Evolutionary conservation across 768 basidiomycete genomes (phyloP).

Genomic region (Rhizopogon roseolus): DNA sequence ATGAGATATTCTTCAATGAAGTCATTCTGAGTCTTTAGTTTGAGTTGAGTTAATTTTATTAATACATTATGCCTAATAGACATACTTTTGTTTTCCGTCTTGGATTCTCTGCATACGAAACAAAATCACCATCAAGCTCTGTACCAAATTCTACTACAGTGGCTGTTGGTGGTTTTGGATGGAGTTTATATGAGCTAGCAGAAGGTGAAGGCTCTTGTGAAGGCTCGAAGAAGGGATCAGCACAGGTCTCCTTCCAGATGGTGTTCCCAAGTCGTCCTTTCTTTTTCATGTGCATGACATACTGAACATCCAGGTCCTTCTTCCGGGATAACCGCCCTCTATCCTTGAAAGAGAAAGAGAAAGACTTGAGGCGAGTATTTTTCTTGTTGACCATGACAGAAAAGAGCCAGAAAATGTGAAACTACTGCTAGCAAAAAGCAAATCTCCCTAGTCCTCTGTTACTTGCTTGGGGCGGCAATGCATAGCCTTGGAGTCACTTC

Average conservation of each 20-base stretch:
- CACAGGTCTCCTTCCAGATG: background rate
- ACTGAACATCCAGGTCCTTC: background rate
- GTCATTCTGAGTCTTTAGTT: conserved; percentile 3
- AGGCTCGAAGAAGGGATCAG: background rate
- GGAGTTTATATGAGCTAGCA: background rate
- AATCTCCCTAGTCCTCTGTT: too few species aligned
- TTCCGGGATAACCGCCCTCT: background rate
- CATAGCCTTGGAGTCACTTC: too few species aligned
- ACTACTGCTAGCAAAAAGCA: too few species aligned
- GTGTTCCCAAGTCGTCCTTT: background rate
- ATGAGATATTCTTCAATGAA: background rate
- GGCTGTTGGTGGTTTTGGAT: too few species aligned
- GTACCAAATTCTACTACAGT: too few species aligned
- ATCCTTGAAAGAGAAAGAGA: background rate
- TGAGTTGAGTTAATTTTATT: background rate
- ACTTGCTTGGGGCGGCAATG: too few species aligned
- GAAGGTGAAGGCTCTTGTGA: background rate
- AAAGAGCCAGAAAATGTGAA: too few species aligned
- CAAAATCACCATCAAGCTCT: background rate
- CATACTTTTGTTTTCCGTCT: background rate
- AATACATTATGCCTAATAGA: background rate
- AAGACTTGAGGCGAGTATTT: background rate
- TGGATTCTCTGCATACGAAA: background rate
- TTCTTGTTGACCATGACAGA: too few species aligned
- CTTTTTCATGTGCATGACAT: background rate